Evolutionary conservation across 2,329 filamentous ascomycete species (phyloP).

Genomic region (Blumeriella jaapii): DNA sequence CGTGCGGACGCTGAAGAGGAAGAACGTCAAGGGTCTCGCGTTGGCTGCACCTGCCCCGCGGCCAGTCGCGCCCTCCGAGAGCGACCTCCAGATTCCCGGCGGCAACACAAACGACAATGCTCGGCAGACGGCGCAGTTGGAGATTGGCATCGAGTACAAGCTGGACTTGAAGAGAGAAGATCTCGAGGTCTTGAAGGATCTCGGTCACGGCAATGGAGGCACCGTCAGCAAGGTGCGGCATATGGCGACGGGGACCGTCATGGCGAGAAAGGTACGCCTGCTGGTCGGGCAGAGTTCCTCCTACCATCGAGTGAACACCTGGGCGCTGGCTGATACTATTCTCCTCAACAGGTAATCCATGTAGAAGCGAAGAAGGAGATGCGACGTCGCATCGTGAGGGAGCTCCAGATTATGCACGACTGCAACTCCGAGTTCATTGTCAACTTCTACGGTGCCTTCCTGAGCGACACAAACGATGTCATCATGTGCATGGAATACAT

Average conservation of each 20-base stretch:
- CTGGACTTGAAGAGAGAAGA: conserved; percentile 87
- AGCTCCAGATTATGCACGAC: conserved; percentile 96
- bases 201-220: conserved; percentile 91
- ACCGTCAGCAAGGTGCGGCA: conserved; percentile 98
- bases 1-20: conserved; percentile 86
- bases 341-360: conserved; percentile 65
- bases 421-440: conserved; percentile 97
- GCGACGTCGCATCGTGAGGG: conserved; percentile 90
- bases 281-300: neutral
- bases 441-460: conserved; percentile 92
- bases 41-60: conserved; percentile 70
- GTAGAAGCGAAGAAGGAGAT: conserved; percentile 97
- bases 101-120: conserved; percentile 46
- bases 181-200: conserved; percentile 82
- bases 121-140: conserved; percentile 56
- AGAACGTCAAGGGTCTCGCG: conserved; percentile 95
- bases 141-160: conserved; percentile 97
- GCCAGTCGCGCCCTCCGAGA: conserved; percentile 58
- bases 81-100: conserved; percentile 51
- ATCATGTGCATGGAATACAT: conserved; percentile 99
- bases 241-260: conserved; percentile 84
- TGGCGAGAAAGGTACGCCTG: conserved; percentile 81
- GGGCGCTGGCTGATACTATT: conserved; percentile 2
- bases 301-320: too few species aligned
- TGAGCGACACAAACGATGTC: conserved; percentile 93